These are phyloP conservation scores for Kluyveromyces lactis DNA, from an alignment of 805 yeast genomes.

Conservation along the genomic window DNA sequence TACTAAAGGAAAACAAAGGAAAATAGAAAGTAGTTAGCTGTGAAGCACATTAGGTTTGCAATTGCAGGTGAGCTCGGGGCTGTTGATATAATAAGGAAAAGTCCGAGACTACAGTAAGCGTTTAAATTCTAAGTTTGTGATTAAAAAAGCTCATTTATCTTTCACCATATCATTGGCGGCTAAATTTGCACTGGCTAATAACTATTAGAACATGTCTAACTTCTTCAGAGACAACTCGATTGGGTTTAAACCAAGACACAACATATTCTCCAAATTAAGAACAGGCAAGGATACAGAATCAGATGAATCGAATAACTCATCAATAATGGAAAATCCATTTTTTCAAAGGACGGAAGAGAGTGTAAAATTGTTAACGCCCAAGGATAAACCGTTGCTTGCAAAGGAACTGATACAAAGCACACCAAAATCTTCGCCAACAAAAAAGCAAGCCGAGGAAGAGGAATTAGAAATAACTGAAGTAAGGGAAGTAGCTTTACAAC, in stretches of 20 bases:
- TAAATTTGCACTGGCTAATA: too few relatives aligned
- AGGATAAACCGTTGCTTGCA: background rate
- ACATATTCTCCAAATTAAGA: conserved; percentile 24
- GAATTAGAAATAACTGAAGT: conserved; percentile 36
- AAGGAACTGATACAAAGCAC: conserved; percentile 3
- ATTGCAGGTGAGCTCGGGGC: too few relatives aligned
- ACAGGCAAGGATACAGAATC: background rate
- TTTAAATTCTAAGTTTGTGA: too few relatives aligned
- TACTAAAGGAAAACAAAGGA: too few relatives aligned
- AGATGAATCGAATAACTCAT: conserved; percentile 13
- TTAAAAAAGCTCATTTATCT: too few relatives aligned
- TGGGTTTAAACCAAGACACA: conserved; percentile 28
- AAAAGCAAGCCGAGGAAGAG: conserved; percentile 6
- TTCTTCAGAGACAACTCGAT: conserved; percentile 26
- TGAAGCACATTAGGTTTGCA: too few relatives aligned
- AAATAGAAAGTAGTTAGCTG: too few relatives aligned
- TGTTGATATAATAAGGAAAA: too few relatives aligned
- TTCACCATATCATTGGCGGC: too few relatives aligned
- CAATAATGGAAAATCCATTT: conserved; percentile 14
- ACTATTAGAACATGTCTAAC: conserved; percentile 30
- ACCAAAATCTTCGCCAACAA: background rate
- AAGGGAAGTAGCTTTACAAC: conserved; percentile 17
- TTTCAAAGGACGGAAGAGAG: conserved; percentile 6
- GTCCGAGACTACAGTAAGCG: too few relatives aligned
- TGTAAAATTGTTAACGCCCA: background rate